phyloP scores from a whole-genome alignment of 148 eudicot genomes.

The Diospyros kaki region DNA sequence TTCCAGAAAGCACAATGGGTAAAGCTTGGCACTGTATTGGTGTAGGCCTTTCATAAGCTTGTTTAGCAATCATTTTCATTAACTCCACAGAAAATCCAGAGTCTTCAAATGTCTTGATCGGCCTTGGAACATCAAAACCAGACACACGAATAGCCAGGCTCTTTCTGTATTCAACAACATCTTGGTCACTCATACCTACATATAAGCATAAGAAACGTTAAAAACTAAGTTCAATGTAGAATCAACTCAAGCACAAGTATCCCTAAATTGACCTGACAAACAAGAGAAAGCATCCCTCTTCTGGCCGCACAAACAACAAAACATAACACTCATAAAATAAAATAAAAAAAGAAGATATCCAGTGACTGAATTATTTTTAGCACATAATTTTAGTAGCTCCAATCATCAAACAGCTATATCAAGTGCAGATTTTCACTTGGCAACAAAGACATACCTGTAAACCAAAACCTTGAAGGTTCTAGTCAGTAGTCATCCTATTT shows the following conservation, averaged over 20 bases:
- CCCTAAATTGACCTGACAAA: background rate
- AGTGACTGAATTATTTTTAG: background rate
- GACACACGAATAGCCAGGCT: slow-evolving; percentile 81
- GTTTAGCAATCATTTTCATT: slow-evolving; percentile 75
- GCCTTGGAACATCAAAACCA: slow-evolving; percentile 95
- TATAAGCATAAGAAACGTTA: background rate
- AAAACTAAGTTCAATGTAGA: background rate
- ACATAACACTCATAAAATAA: background rate
- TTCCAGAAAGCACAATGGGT: slow-evolving; percentile 85
- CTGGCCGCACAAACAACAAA: background rate
- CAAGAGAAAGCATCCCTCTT: background rate
- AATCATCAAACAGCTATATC: background rate
- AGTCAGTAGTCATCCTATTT: background rate
- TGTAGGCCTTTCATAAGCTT: slow-evolving; percentile 95
- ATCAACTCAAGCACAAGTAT: background rate
- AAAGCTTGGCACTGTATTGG: slow-evolving; percentile 93
- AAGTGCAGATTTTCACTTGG: background rate
- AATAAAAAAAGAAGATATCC: background rate
- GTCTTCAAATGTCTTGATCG: slow-evolving; percentile 83
- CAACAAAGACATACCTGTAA: background rate
- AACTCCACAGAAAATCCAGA: slow-evolving; percentile 72
- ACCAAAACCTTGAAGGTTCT: background rate
- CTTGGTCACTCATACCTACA: slow-evolving; percentile 91
- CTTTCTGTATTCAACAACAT: slow-evolving; percentile 69
- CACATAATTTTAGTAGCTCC: background rate